phyloP scores from a whole-genome alignment of 2,329 filamentous ascomycete species.

The Alternaria ventricosa region DNA sequence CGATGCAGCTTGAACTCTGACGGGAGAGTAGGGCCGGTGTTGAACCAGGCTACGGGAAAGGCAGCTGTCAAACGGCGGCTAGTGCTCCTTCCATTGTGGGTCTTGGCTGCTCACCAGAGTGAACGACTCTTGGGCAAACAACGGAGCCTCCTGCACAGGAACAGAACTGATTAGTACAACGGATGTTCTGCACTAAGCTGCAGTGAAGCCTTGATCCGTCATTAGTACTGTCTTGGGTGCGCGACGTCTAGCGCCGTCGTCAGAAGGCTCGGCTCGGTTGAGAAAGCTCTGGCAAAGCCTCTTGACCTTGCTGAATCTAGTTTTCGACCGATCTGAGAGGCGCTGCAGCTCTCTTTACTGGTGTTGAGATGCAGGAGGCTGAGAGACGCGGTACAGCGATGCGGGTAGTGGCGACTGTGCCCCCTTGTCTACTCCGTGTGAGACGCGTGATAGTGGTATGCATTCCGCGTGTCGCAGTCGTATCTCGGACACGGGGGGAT shows the following conservation, averaged over 20 bases:
- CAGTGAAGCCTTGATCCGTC: neutral
- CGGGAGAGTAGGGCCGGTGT: neutral
- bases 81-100: neutral
- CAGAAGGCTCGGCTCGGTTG: neutral
- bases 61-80: conserved; percentile 1
- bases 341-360: neutral
- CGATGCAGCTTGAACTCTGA: neutral
- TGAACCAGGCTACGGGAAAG: neutral
- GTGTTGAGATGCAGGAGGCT: neutral
- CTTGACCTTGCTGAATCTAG: neutral
- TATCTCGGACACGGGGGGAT: neutral
- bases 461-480: neutral
- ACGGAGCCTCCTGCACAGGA: neutral
- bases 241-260: neutral
- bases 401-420: conserved; percentile 1
- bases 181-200: neutral
- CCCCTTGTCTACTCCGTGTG: neutral
- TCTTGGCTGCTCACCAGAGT: conserved; percentile 2
- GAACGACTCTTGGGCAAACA: neutral
- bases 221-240: neutral
- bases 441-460: neutral
- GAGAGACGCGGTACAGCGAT: neutral
- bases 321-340: neutral
- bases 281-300: neutral
- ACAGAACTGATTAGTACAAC: neutral